These are phyloP conservation scores for Russula emetica DNA, from an alignment of 768 basidiomycete genomes.

Conservation along the genomic window DNA sequence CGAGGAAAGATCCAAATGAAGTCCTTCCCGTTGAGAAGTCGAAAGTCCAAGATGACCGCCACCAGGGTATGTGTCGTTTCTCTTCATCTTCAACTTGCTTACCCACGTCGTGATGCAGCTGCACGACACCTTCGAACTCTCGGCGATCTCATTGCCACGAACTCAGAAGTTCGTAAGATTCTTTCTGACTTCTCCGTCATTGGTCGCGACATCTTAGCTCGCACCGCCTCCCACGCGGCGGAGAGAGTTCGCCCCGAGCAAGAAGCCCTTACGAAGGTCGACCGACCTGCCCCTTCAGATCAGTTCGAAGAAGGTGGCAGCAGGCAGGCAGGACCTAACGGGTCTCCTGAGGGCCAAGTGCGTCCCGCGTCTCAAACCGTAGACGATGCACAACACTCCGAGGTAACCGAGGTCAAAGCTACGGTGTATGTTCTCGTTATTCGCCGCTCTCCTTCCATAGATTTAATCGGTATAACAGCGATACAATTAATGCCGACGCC, in stretches of 20 bases:
- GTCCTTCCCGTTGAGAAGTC: slow-evolving; percentile 49
- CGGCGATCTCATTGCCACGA: slow-evolving; percentile 81
- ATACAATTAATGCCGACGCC: slow-evolving; percentile 34
- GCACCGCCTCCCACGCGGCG: slow-evolving; percentile 65
- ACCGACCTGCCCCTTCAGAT: slow-evolving; percentile 64
- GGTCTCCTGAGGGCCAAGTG: slow-evolving; percentile 41
- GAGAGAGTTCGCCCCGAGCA: slow-evolving; percentile 60
- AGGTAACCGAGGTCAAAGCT: slow-evolving; percentile 28
- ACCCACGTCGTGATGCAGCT: slow-evolving; percentile 41
- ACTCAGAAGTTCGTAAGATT: slow-evolving; percentile 89
- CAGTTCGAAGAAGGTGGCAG: slow-evolving; percentile 54
- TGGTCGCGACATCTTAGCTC: slow-evolving; percentile 80
- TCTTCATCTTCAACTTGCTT: neutral
- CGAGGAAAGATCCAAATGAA: slow-evolving; percentile 42
- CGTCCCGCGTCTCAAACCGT: slow-evolving; percentile 30
- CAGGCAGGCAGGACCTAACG: slow-evolving; percentile 41
- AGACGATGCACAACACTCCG: neutral
- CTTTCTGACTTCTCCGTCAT: slow-evolving; percentile 72
- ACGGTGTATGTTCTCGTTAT: slow-evolving; percentile 13
- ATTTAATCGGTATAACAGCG: slow-evolving; percentile 10
- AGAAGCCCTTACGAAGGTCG: slow-evolving; percentile 57
- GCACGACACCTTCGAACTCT: slow-evolving; percentile 85
- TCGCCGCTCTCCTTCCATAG: no score
- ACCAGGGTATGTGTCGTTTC: slow-evolving; percentile 46
- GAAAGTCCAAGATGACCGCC: slow-evolving; percentile 53